Percentiles rank a stretch among this genome's conserved stretches.
phyloP scores from a whole-genome alignment of 495 filamentous ascomycete genomes.

The Collariella sp. region DNA sequence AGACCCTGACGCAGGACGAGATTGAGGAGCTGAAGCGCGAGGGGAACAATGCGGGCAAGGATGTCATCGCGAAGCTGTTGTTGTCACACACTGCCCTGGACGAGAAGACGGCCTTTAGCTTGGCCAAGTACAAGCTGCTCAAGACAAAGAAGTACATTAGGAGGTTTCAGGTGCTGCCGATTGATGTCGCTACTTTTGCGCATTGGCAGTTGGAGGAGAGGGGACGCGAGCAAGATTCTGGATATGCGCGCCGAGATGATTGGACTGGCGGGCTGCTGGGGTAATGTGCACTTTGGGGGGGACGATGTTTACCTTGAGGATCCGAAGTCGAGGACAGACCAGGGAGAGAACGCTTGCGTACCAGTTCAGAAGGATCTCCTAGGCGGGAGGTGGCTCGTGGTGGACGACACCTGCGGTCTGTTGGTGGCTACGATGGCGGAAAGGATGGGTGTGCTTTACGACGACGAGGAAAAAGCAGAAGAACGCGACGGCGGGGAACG shows the following conservation, averaged over 20 bases:
- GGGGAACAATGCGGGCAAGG: constrained; percentile 68
- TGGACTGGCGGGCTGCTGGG: constrained; percentile 51
- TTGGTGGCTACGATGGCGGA: constrained; percentile 85
- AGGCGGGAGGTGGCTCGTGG: constrained; percentile 69
- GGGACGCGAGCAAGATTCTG: constrained; percentile 70
- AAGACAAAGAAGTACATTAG: constrained; percentile 91
- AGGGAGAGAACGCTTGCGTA: constrained; percentile 21
- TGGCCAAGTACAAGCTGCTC: constrained; percentile 89
- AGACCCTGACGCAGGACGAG: constrained; percentile 73
- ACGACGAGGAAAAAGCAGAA: constrained; percentile 23
- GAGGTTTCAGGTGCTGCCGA: constrained; percentile 71
- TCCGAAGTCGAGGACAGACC: constrained; percentile 15
- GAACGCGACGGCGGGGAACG: neutral
- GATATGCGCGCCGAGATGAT: constrained; percentile 84
- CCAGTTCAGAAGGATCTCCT: constrained; percentile 15
- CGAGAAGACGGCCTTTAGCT: constrained; percentile 86
- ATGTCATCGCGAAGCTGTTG: constrained; percentile 79
- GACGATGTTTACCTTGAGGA: constrained; percentile 29
- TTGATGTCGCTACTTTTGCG: constrained; percentile 67
- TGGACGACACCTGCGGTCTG: constrained; percentile 86
- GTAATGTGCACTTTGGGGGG: constrained; percentile 42
- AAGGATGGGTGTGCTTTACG: constrained; percentile 75
- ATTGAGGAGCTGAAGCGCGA: constrained; percentile 86
- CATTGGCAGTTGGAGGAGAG: constrained; percentile 67
- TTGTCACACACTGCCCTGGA: constrained; percentile 76